A percentile compares a stretch with the other conserved stretches of the same genome.
phyloP scores from a whole-genome alignment of 1,139 yeast species.

The Candida sp. region DNA sequence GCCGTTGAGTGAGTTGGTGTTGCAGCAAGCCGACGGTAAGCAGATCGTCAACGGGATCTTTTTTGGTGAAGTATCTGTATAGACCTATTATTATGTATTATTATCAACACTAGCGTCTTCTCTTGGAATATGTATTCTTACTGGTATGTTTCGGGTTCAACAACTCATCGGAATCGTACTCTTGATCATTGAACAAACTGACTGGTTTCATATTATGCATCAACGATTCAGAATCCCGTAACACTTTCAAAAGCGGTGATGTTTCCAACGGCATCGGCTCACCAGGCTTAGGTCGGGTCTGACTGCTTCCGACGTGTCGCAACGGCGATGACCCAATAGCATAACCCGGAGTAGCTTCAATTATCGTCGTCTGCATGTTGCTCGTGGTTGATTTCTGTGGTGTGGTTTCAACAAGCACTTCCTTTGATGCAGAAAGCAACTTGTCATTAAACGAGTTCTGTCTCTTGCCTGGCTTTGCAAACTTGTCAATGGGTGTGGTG shows the following conservation, averaged over 20 bases:
- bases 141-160: conserved; percentile 10
- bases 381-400: conserved; percentile 5
- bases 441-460: conserved; percentile 6
- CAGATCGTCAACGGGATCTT: conserved; percentile 72
- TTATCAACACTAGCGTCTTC: conserved; percentile 6
- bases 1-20: conserved; percentile 54
- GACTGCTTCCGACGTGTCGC: too few relatives aligned
- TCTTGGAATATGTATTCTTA: conserved; percentile 12
- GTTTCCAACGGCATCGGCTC: conserved; percentile 35
- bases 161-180: conserved; percentile 20
- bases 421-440: conserved; percentile 1
- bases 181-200: conserved; percentile 10
- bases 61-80: conserved; percentile 61
- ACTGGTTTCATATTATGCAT: conserved; percentile 1
- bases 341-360: conserved; percentile 8
- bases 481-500: conserved; percentile 7
- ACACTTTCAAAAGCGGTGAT: conserved; percentile 35
- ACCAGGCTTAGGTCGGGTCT: conserved; percentile 31
- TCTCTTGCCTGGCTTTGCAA: conserved; percentile 4
- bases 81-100: conserved; percentile 13
- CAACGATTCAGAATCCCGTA: conserved; percentile 5
- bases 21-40: conserved; percentile 56
- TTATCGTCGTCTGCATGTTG: not conserved
- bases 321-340: conserved; percentile 23
- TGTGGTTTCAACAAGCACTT: conserved; percentile 8